A percentile compares a stretch with the other conserved stretches of the same genome.
Conservation (phyloP, 352 stramenopile species). For the Pythium scleroteichum region DNA sequence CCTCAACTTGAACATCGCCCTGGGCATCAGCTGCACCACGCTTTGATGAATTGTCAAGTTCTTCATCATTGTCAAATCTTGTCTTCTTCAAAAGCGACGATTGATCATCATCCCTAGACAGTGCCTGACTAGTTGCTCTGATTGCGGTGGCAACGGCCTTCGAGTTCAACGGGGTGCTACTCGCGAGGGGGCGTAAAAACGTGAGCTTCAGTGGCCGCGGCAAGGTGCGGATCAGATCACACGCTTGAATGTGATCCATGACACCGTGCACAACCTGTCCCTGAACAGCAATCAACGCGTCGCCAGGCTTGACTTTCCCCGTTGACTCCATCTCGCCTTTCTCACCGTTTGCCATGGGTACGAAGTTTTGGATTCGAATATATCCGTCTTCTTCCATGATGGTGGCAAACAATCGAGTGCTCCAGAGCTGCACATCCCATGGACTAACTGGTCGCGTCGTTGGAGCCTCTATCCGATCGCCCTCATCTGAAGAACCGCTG, state of each 20-base stretch:
- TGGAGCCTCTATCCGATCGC: conserved; percentile 9
- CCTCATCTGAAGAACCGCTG: neutral
- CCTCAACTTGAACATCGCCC: too few relatives aligned
- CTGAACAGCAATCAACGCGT: conserved; percentile 61
- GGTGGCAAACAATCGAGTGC: conserved; percentile 59
- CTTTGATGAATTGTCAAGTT: too few relatives aligned
- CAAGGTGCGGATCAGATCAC: conserved; percentile 48
- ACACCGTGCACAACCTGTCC: conserved; percentile 27
- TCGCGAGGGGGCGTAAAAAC: conserved; percentile 26
- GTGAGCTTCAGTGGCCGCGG: conserved; percentile 48
- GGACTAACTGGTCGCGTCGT: neutral
- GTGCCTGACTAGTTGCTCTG: neutral
- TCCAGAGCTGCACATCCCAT: conserved; percentile 54
- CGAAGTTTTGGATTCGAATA: conserved; percentile 57
- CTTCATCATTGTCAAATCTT: too few relatives aligned
- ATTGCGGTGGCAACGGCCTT: neutral
- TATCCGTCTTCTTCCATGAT: conserved; percentile 57
- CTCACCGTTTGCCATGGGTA: conserved; percentile 45
- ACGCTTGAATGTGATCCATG: conserved; percentile 43
- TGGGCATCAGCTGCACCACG: too few relatives aligned
- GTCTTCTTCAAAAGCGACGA: too few relatives aligned
- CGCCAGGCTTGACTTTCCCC: conserved; percentile 45
- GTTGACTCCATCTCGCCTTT: conserved; percentile 64
- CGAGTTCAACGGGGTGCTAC: neutral
- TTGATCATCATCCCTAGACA: too few relatives aligned